Conservation (phyloP, 306 rosid species). For the Erythrophleum fordii region DNA sequence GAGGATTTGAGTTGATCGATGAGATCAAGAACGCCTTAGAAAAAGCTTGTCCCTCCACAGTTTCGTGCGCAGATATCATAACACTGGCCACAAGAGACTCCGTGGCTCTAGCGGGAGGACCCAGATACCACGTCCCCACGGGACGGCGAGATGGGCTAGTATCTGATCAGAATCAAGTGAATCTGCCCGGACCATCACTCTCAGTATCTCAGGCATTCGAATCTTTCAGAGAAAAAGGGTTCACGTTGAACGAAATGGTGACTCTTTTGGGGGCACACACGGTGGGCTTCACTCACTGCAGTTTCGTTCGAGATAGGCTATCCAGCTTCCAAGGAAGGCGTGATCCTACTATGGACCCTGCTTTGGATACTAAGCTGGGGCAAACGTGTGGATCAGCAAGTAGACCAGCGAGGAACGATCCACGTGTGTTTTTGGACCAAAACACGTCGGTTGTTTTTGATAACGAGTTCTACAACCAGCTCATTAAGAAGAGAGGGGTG, state of each 20-base stretch:
- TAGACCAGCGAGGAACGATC: not conserved
- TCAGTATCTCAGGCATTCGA: slow-evolving; percentile 38
- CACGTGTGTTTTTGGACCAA: slow-evolving; percentile 55
- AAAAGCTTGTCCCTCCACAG: slow-evolving; percentile 52
- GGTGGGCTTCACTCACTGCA: slow-evolving; percentile 57
- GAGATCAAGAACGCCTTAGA: slow-evolving; percentile 50
- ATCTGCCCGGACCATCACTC: slow-evolving; percentile 46
- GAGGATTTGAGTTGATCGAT: slow-evolving; percentile 57
- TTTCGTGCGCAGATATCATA: slow-evolving; percentile 64
- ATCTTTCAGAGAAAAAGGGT: slow-evolving; percentile 35
- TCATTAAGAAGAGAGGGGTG: slow-evolving; percentile 43
- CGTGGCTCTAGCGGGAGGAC: slow-evolving; percentile 53
- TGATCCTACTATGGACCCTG: slow-evolving; percentile 60
- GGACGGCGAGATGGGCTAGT: slow-evolving; percentile 58
- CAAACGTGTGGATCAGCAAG: not conserved
- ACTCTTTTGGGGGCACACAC: slow-evolving; percentile 74
- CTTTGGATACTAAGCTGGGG: slow-evolving; percentile 37
- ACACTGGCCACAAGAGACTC: slow-evolving; percentile 59
- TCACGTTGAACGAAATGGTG: slow-evolving; percentile 58
- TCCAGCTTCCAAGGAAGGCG: slow-evolving; percentile 4
- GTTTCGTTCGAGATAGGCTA: slow-evolving; percentile 47
- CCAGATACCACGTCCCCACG: slow-evolving; percentile 40
- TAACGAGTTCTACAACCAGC: slow-evolving; percentile 45
- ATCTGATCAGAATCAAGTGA: slow-evolving; percentile 30
- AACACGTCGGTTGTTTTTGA: slow-evolving; percentile 51